Percentiles rank a stretch among this genome's conserved stretches.
Evolutionary conservation across 495 filamentous ascomycete species (phyloP).

Genomic region (Podospora comata): DNA sequence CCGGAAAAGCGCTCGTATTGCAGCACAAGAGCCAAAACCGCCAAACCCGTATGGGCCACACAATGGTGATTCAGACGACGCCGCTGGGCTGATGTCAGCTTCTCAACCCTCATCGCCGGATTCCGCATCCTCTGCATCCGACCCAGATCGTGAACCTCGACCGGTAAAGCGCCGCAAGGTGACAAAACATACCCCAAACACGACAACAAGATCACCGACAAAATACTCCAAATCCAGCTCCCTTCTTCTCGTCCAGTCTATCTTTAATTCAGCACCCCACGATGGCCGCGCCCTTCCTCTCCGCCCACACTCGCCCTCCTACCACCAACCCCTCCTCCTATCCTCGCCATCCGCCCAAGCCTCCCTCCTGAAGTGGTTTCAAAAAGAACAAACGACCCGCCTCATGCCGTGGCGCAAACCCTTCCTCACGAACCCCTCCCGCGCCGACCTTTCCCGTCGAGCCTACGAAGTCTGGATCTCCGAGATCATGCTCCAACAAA

Average conservation of each 20-base stretch:
- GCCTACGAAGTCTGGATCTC: slow-evolving; percentile 53
- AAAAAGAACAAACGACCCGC: slow-evolving; percentile 31
- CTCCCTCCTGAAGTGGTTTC: slow-evolving; percentile 43
- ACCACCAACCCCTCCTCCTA: slow-evolving; percentile 45
- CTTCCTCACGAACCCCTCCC: slow-evolving; percentile 31
- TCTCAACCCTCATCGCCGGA: background rate
- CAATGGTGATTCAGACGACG: background rate
- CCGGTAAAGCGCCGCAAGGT: background rate
- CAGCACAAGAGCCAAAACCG: background rate
- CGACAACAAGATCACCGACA: background rate
- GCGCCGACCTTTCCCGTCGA: slow-evolving; percentile 33
- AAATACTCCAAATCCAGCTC: background rate
- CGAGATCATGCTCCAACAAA: slow-evolving; percentile 52
- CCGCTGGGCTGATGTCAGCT: background rate
- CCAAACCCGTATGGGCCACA: background rate
- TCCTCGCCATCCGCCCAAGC: slow-evolving; percentile 23
- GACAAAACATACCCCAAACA: background rate
- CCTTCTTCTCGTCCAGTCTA: background rate
- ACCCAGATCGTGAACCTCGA: background rate
- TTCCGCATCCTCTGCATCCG: background rate
- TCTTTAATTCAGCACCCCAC: background rate
- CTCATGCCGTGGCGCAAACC: slow-evolving; percentile 50
- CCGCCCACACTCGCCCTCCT: slow-evolving; percentile 28
- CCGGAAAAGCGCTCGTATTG: background rate
- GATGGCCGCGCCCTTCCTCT: background rate